phyloP scores from a whole-genome alignment of 2,329 filamentous ascomycete species.

The Hymenoscyphus repandus region DNA sequence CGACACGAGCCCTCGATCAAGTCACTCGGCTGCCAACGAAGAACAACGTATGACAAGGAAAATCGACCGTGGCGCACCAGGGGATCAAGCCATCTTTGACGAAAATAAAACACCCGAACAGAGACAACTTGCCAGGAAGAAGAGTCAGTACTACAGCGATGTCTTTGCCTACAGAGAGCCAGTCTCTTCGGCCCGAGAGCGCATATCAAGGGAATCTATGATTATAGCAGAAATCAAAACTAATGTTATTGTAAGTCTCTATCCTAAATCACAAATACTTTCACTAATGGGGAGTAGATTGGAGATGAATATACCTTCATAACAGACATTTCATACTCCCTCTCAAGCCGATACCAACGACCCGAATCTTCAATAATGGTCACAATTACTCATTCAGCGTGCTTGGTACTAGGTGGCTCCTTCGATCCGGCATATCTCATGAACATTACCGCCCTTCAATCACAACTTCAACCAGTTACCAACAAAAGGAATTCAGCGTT shows the following conservation, averaged over 20 bases:
- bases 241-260: constrained; percentile 50
- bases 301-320: constrained; percentile 71
- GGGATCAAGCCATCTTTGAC: constrained; percentile 24
- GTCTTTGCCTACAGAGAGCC: constrained; percentile 32
- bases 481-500: constrained; percentile 79
- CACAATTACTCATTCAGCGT: constrained; percentile 68
- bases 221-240: constrained; percentile 60
- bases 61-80: constrained; percentile 27
- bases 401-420: constrained; percentile 68
- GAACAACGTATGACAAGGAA: constrained; percentile 23
- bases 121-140: constrained; percentile 25
- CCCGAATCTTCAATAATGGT: constrained; percentile 70
- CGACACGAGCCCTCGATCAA: constrained; percentile 12
- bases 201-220: constrained; percentile 34
- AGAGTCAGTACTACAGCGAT: constrained; percentile 32
- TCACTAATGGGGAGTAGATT: constrained; percentile 45
- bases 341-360: constrained; percentile 71
- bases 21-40: constrained; percentile 16
- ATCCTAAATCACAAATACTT: constrained; percentile 16
- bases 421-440: constrained; percentile 78
- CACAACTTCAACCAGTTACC: constrained; percentile 63
- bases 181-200: constrained; percentile 23
- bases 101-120: constrained; percentile 27
- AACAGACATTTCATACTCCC: constrained; percentile 64
- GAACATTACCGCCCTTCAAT: constrained; percentile 64